Evolutionary conservation across 2,329 filamentous ascomycete species (phyloP).

Genomic region (Aquanectria penicillioides): DNA sequence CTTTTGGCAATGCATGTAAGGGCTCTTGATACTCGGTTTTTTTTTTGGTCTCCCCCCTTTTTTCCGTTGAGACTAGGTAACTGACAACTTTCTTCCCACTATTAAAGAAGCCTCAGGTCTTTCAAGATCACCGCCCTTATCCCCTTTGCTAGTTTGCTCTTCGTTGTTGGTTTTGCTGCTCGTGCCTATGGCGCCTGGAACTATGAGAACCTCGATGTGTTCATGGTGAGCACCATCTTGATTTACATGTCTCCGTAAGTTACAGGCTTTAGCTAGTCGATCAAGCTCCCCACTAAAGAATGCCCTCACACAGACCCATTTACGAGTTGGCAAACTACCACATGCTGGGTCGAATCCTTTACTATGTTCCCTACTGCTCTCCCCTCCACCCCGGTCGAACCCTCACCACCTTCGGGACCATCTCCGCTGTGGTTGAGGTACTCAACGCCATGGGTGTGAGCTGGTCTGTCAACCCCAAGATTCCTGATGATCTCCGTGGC

Average conservation of each 20-base stretch:
- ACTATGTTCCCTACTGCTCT: conserved; percentile 64
- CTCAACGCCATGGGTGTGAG: conserved; percentile 49
- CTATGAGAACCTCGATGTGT: conserved; percentile 37
- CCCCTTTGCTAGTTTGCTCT: conserved; percentile 61
- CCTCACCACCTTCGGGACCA: conserved; percentile 53
- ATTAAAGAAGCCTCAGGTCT: conserved; percentile 54
- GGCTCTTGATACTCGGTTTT: conserved; percentile 13
- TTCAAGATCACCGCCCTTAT: conserved; percentile 64
- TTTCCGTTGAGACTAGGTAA: not conserved
- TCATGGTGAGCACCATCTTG: conserved; percentile 42
- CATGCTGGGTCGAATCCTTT: conserved; percentile 65
- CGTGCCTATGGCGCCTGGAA: conserved; percentile 41
- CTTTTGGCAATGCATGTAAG: conserved; percentile 57
- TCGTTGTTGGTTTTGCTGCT: conserved; percentile 63
- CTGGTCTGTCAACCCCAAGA: not conserved
- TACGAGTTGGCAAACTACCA: conserved; percentile 69
- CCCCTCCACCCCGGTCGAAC: conserved; percentile 57
- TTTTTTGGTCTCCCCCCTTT: too few species aligned
- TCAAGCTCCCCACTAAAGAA: not conserved
- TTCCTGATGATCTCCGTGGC: conserved; percentile 16
- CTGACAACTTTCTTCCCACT: not conserved
- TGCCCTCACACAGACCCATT: conserved; percentile 56
- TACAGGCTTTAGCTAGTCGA: not conserved
- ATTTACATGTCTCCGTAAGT: conserved; percentile 43
- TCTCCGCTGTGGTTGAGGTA: conserved; percentile 57